Percentiles rank a stretch among this genome's conserved stretches.
Conservation (phyloP, 257 asterid genomes). For the Petunia secreta region DNA sequence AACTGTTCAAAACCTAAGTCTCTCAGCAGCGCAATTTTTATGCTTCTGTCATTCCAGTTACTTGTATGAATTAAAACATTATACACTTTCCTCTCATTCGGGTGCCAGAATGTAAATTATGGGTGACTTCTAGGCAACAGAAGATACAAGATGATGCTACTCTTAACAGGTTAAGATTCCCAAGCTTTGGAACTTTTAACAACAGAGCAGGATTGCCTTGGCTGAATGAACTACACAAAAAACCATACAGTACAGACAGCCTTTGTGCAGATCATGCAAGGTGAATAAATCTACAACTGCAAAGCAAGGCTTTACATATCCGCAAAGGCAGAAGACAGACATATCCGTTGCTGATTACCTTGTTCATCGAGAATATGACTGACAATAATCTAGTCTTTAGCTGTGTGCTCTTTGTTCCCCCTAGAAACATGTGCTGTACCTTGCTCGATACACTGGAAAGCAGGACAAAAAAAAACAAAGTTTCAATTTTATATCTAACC, state of each 20-base stretch:
- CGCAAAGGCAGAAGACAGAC: neutral
- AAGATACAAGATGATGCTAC: neutral
- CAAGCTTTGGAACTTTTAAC: neutral
- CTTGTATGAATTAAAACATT: neutral
- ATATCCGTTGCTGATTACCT: conserved; percentile 2
- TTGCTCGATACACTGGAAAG: conserved; percentile 73
- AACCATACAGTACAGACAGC: neutral
- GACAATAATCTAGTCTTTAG: conserved; percentile 19
- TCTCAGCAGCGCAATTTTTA: too few relatives aligned
- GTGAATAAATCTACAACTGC: neutral
- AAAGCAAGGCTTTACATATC: neutral
- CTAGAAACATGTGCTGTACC: conserved; percentile 55
- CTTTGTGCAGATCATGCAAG: neutral
- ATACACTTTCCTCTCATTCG: neutral
- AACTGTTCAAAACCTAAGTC: too few relatives aligned
- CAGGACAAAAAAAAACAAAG: conserved; percentile 19
- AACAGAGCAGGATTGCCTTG: neutral
- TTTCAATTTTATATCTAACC: conserved; percentile 4
- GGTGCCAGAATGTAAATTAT: neutral
- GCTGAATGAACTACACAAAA: neutral
- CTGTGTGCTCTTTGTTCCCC: conserved; percentile 35
- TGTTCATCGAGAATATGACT: neutral
- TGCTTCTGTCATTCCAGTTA: too few relatives aligned
- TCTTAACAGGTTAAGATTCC: neutral
- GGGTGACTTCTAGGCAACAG: neutral